A percentile compares a stretch with the other conserved stretches of the same genome.
phyloP scores from a whole-genome alignment of 495 filamentous ascomycete species.

The Podospora pseudopauciseta region DNA sequence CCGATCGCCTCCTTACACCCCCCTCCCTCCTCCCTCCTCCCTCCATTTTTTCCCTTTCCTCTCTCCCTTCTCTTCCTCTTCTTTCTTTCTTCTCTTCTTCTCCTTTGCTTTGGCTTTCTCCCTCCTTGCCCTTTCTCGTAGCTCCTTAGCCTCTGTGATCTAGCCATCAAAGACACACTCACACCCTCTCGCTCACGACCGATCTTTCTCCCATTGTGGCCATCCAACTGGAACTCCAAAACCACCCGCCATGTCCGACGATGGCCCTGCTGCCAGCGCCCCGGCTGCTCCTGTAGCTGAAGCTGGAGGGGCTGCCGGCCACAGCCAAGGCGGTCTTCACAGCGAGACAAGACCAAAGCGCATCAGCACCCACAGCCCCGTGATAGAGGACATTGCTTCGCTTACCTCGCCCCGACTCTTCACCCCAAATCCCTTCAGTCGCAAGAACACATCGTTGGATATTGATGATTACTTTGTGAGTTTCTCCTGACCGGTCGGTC shows the following conservation, averaged over 20 bases:
- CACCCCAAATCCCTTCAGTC: constrained; percentile 45
- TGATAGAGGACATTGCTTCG: constrained; percentile 26
- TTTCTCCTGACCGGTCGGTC: constrained; percentile 5
- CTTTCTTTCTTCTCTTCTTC: neutral
- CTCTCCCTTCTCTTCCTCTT: neutral
- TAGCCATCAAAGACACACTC: neutral
- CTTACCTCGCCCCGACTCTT: constrained; percentile 32
- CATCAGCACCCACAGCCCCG: constrained; percentile 8
- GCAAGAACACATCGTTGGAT: constrained; percentile 44
- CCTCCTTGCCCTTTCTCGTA: neutral
- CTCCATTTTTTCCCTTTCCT: too few species aligned
- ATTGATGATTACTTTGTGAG: constrained; percentile 56
- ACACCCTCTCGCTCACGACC: neutral
- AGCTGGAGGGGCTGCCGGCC: constrained; percentile 2
- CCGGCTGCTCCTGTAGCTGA: neutral
- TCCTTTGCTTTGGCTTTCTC: neutral
- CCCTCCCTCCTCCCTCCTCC: too few species aligned
- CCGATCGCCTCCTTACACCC: too few species aligned
- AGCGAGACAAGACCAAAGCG: constrained; percentile 9
- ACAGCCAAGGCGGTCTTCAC: neutral
- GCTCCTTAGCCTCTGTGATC: neutral
- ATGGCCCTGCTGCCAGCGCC: constrained; percentile 3
- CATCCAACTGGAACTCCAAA: neutral
- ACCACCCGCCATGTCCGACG: constrained; percentile 14
- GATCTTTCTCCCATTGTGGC: neutral